Percentiles rank a stretch among this genome's conserved stretches.
phyloP scores from a whole-genome alignment of 345 rosid species.

The Populus deltoides region DNA sequence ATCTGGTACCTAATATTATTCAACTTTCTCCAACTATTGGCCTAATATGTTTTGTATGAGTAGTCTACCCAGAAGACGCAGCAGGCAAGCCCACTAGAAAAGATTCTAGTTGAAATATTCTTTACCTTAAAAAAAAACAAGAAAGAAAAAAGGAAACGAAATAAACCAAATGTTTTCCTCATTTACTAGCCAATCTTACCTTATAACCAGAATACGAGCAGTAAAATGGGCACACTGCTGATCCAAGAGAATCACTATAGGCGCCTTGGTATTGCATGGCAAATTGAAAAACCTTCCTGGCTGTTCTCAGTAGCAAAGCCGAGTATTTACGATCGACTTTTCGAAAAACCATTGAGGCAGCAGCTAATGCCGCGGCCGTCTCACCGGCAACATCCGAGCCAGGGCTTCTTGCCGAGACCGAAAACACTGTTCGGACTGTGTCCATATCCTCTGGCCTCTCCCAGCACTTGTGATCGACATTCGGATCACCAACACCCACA shows the following conservation, averaged over 20 bases:
- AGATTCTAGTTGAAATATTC: too few species aligned
- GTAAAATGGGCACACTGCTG: constrained; percentile 80
- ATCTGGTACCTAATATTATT: too few species aligned
- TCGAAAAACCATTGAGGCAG: constrained; percentile 88
- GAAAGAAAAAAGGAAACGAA: too few species aligned
- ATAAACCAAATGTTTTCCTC: too few species aligned
- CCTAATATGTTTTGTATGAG: background rate
- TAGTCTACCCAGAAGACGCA: too few species aligned
- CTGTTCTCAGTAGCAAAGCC: constrained; percentile 45
- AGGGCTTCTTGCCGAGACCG: constrained; percentile 65
- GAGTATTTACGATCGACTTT: constrained; percentile 57
- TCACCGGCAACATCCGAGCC: constrained; percentile 95
- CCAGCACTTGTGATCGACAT: constrained; percentile 89
- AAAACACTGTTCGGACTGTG: constrained; percentile 64
- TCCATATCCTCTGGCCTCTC: constrained; percentile 97
- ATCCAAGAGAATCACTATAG: constrained; percentile 77
- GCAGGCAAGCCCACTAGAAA: too few species aligned
- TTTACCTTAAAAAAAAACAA: too few species aligned
- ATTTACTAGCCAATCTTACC: constrained; percentile 29
- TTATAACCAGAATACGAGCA: constrained; percentile 89
- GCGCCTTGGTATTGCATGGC: constrained; percentile 75
- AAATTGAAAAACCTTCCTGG: constrained; percentile 64
- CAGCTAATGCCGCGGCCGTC: constrained; percentile 82
- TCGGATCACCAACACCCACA: constrained; percentile 92
- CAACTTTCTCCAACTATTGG: background rate